phyloP scores from a whole-genome alignment of 2,329 filamentous ascomycete species.

The Colletotrichum sp. region DNA sequence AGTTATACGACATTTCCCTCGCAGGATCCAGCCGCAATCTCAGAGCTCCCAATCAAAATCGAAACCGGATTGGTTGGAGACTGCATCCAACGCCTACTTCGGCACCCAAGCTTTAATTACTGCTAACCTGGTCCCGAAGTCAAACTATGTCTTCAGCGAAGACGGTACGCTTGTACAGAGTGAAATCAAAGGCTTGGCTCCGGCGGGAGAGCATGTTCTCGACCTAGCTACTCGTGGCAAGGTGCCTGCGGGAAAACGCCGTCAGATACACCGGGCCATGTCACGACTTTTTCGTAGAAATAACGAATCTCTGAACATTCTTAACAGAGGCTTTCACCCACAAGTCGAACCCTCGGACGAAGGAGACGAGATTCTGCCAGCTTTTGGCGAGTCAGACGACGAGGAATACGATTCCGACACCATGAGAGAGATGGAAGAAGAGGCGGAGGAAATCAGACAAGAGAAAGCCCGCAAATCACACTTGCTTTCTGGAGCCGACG shows the following conservation, averaged over 20 bases:
- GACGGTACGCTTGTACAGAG: background rate
- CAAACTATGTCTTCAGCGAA: background rate
- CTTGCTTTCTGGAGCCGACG: constrained; percentile 46
- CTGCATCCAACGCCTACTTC: constrained; percentile 34
- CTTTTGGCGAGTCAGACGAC: constrained; percentile 33
- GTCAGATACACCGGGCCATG: constrained; percentile 46
- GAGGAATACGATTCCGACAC: constrained; percentile 63
- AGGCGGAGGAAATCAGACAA: constrained; percentile 40
- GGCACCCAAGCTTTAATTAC: constrained; percentile 33
- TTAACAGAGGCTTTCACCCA: constrained; percentile 20
- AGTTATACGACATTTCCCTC: background rate
- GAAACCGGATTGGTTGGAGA: constrained; percentile 23
- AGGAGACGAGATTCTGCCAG: constrained; percentile 33
- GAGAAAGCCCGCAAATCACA: constrained; percentile 23
- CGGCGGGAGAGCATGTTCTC: background rate
- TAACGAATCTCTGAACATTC: background rate
- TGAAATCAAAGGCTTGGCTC: background rate
- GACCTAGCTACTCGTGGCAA: background rate
- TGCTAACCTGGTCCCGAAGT: constrained; percentile 5
- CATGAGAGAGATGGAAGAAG: constrained; percentile 64
- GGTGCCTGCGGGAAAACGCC: constrained; percentile 46
- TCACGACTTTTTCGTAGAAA: constrained; percentile 39
- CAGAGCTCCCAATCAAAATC: background rate
- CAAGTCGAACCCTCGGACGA: constrained; percentile 60
- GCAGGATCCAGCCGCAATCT: background rate